Conservation (phyloP, 192 early-diverging fungal genomes). For the Linnemannia schmuckeri region DNA sequence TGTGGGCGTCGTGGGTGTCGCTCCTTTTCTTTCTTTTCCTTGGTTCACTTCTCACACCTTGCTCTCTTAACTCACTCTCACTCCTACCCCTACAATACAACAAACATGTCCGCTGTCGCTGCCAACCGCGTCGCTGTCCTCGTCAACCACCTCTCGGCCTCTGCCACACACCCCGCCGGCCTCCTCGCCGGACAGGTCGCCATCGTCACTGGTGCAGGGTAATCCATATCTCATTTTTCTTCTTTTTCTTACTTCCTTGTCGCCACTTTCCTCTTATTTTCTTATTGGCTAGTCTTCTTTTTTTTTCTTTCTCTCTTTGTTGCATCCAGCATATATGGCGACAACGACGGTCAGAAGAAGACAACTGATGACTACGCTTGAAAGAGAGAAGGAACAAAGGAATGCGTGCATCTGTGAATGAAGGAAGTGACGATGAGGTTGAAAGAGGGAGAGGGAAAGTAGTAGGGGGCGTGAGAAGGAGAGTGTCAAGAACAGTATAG, state of each 20-base stretch:
- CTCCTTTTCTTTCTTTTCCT: background rate
- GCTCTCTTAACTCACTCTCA: background rate
- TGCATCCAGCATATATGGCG: background rate
- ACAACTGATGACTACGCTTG: background rate
- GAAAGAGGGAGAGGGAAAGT: no score
- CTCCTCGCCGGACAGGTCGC: slow-evolving; percentile 71
- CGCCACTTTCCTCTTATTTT: no score
- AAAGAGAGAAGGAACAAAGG: background rate
- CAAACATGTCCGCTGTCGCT: slow-evolving; percentile 37
- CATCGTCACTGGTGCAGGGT: slow-evolving; percentile 77
- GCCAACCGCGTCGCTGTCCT: slow-evolving; percentile 35
- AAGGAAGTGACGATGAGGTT: background rate
- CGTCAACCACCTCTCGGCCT: slow-evolving; percentile 55
- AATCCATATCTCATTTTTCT: background rate
- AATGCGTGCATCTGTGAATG: background rate
- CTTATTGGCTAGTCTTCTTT: no score
- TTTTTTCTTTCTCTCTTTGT: no score
- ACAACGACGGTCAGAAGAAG: background rate
- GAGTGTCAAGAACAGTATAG: background rate
- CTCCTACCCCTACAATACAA: background rate
- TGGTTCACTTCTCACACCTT: background rate
- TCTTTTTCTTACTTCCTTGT: background rate
- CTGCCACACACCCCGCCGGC: slow-evolving; percentile 63
- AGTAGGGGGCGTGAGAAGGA: background rate
- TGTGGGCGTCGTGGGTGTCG: background rate